Evolutionary conservation across 169 alveolate species (phyloP).

Genomic region (Babesia divergens): DNA sequence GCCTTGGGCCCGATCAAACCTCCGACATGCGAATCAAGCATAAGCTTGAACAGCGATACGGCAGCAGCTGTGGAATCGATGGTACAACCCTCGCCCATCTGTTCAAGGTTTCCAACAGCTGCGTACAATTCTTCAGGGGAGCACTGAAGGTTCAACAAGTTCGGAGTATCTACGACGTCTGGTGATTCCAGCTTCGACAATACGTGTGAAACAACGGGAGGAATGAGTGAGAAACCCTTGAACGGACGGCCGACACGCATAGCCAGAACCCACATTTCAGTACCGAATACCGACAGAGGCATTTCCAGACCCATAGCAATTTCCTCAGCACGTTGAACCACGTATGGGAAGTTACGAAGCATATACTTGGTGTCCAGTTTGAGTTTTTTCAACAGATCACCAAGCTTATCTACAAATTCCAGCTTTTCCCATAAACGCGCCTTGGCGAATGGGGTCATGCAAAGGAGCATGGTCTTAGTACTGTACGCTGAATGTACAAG

Average conservation of each 20-base stretch:
- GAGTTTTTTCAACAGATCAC: constrained; percentile 60
- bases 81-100: constrained; percentile 64
- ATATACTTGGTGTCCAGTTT: constrained; percentile 61
- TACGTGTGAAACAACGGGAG: constrained; percentile 68
- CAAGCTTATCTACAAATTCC: constrained; percentile 68
- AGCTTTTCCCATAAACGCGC: constrained; percentile 65
- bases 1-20: constrained; percentile 69
- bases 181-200: constrained; percentile 29
- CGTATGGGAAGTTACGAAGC: constrained; percentile 69
- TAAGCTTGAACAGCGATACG: constrained; percentile 66
- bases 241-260: constrained; percentile 66
- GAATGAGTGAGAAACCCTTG: constrained; percentile 68
- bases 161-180: constrained; percentile 62
- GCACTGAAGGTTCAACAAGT: constrained; percentile 68
- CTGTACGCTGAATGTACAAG: constrained; percentile 69
- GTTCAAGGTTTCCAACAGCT: constrained; percentile 58
- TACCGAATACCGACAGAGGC: constrained; percentile 69
- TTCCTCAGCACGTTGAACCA: constrained; percentile 76
- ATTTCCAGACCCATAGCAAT: constrained; percentile 52
- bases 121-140: constrained; percentile 59
- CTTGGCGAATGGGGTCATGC: constrained; percentile 64
- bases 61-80: constrained; percentile 58
- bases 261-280: constrained; percentile 69
- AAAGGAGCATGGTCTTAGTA: constrained; percentile 64
- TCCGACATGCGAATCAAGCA: constrained; percentile 69